A percentile compares a stretch with the other conserved stretches of the same genome.
Conservation (phyloP, 2,329 filamentous ascomycete genomes). For the Thermochaetoides dissita region DNA sequence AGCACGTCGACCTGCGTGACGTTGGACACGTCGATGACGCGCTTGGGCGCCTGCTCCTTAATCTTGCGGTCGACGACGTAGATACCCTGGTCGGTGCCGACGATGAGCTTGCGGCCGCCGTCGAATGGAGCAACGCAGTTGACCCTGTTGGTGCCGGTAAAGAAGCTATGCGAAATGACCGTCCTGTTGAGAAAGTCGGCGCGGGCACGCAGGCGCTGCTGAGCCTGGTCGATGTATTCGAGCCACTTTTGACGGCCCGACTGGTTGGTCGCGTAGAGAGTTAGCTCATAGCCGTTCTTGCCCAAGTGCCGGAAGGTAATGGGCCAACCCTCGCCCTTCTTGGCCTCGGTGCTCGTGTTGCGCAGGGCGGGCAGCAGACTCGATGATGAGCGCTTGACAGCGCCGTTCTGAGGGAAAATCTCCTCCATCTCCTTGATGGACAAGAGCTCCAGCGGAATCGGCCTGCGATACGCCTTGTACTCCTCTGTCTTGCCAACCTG, state of each 20-base stretch:
- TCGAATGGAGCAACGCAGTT: conserved; percentile 92
- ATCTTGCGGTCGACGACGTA: conserved; percentile 84
- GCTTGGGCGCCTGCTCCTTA: conserved; percentile 63
- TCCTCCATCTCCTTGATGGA: conserved; percentile 97
- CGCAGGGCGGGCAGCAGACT: conserved; percentile 54
- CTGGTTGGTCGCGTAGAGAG: conserved; percentile 73
- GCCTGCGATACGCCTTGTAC: conserved; percentile 82
- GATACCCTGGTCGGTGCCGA: conserved; percentile 86
- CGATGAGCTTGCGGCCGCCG: conserved; percentile 85
- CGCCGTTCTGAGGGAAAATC: conserved; percentile 66
- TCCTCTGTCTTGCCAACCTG: conserved; percentile 87
- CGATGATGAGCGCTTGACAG: conserved; percentile 76
- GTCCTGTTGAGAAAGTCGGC: conserved; percentile 80
- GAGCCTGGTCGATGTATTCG: conserved; percentile 83
- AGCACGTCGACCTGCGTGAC: conserved; percentile 94
- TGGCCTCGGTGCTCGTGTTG: conserved; percentile 36
- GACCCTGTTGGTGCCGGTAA: conserved; percentile 59
- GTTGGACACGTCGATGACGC: conserved; percentile 70
- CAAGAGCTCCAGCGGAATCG: conserved; percentile 84
- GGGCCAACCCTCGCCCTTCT: conserved; percentile 64
- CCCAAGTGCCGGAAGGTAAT: conserved; percentile 95
- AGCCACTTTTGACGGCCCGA: conserved; percentile 92
- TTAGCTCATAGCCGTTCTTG: conserved; percentile 87
- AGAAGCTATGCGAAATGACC: conserved; percentile 45
- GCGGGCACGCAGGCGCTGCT: conserved; percentile 71